Evolutionary conservation across 345 rosid species (phyloP).

Genomic region (Eucalyptus cloeziana): DNA sequence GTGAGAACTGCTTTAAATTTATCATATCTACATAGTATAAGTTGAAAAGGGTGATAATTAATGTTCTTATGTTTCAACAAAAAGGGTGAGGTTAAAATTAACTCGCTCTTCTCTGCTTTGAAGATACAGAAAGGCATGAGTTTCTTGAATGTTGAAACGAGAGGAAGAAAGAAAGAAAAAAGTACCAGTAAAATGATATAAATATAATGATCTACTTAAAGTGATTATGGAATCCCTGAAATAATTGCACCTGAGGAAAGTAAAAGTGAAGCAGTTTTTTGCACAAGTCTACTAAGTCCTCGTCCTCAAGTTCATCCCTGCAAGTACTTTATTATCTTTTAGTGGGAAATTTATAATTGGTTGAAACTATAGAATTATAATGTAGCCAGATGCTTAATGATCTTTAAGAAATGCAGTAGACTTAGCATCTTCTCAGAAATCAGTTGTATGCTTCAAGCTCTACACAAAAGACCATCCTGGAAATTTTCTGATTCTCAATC

Average conservation of each 20-base stretch:
- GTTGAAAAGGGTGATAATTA: not conserved
- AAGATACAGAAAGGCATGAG: not conserved
- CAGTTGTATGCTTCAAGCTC: not conserved
- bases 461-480: not conserved
- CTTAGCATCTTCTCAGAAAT: not conserved
- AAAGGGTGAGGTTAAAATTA: not conserved
- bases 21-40: not conserved
- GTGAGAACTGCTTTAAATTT: not conserved
- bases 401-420: not conserved
- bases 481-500: not conserved
- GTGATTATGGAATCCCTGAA: not conserved
- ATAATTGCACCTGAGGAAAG: not conserved
- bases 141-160: not conserved
- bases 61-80: not conserved
- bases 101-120: not conserved
- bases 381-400: not conserved
- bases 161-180: not conserved
- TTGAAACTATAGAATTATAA: not conserved
- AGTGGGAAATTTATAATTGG: not conserved
- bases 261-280: not conserved
- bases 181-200: not conserved
- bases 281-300: not conserved
- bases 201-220: not conserved
- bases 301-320: not conserved
- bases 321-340: not conserved